phyloP scores from a whole-genome alignment of 768 basidiomycete species.

The Galerina marginata region DNA sequence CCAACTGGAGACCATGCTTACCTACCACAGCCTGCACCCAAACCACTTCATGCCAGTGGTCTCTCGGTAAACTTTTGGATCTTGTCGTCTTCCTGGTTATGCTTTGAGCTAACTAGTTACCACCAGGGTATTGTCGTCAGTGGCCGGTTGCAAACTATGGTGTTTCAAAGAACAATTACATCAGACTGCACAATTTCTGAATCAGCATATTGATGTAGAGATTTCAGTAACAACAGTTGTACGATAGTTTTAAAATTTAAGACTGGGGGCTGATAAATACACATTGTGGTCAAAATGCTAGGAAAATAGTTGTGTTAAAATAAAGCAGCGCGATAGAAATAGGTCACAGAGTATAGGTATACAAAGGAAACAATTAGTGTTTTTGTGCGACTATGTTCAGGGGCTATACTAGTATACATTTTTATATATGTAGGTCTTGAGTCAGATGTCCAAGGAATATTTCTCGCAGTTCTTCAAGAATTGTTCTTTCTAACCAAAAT shows the following conservation, averaged over 20 bases:
- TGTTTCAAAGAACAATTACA: background rate
- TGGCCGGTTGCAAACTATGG: background rate
- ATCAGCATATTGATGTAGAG: no score
- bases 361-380: background rate
- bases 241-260: no score
- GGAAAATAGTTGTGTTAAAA: background rate
- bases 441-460: background rate
- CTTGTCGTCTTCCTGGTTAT: background rate
- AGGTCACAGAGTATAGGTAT: background rate
- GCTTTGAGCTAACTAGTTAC: background rate
- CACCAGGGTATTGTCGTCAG: background rate
- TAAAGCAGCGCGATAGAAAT: no score
- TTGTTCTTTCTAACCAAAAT: no score
- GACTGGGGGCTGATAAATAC: no score
- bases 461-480: background rate
- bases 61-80: background rate
- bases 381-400: no score
- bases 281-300: no score
- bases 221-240: no score
- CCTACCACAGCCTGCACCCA: background rate
- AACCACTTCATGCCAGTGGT: background rate
- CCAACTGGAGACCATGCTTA: background rate
- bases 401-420: background rate
- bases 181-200: background rate
- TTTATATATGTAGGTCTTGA: background rate